Base-by-base conservation (phyloP, 139 green algal species). In the Coelastrella sp. region DNA sequence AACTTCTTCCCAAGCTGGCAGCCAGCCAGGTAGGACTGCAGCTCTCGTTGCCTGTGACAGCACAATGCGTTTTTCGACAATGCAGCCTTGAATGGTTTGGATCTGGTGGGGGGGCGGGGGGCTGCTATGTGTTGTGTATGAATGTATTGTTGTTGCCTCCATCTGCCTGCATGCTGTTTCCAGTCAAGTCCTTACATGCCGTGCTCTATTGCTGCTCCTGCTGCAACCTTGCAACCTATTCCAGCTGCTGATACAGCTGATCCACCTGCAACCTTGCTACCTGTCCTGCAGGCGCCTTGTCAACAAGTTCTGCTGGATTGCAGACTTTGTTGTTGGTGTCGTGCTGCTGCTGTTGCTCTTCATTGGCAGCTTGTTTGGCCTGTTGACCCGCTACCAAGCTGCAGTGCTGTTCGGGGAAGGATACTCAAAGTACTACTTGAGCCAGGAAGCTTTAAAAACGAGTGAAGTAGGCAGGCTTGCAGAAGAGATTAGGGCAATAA, bases 281-380 rank as follows among this genome's bases (percentile, higher is more conserved):
- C 10, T 71, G 10, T 10, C 8, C 4, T 76, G 68, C 68, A 75
- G 85, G 60, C 54, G 71, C 19, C 7, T 82, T 3, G 73, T 89
- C 19, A 73, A 89, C 85, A 57, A 57, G n/a, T 22, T 82, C 20
- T 64, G 68, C 73, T 89, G 85, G 85, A 20, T 89, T 22, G 85
- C 85, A 47, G 83, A 88, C 83, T 19, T 88, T 17, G 64, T 23
- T 61, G 54, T 88, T 13, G 83, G 83, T 6, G 23, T 88, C n/a
- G 22, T 88, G n/a, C 23, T 88, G 16, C 83, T 88, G 32, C 65
- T 88, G 83, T 32, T 88, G 83, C 66, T 88, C 32, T 88, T 88
- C 65, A 88, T 88, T 65, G 83, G 83, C 65, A 80, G 65, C 17
- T 22, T 88, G 60, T 88, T 88, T 88, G 83, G 83, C 59, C 65